Evolutionary conservation across 1,139 yeast genomes (phyloP).

Genomic region (Blastobotrys aristatus): DNA sequence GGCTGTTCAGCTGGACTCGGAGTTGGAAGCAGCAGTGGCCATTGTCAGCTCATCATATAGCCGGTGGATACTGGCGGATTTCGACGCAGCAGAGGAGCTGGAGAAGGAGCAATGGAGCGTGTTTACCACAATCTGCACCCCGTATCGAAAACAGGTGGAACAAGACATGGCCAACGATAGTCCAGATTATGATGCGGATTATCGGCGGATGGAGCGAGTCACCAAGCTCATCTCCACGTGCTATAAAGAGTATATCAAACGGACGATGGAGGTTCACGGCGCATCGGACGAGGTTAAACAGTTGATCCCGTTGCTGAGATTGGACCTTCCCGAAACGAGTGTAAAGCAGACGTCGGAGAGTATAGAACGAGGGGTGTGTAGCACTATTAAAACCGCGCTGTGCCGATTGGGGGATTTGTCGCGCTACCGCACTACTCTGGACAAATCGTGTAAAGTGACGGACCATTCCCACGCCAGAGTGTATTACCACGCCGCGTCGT

Average conservation of each 20-base stretch:
- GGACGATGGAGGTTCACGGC: conserved; percentile 18
- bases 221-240: conserved; percentile 4
- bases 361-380: background rate
- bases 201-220: background rate
- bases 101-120: conserved; percentile 18
- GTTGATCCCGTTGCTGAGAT: conserved; percentile 11
- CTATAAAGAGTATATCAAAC: conserved; percentile 17
- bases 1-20: too few species aligned
- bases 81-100: conserved; percentile 7
- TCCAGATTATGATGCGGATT: background rate
- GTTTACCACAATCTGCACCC: conserved; percentile 12
- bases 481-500: conserved; percentile 23
- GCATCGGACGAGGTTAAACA: conserved; percentile 11
- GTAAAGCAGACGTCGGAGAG: background rate
- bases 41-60: conserved; percentile 1
- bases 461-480: conserved; percentile 18
- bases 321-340: conserved; percentile 10
- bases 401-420: conserved; percentile 25
- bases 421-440: conserved; percentile 17
- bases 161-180: background rate
- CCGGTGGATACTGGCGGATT: conserved; percentile 16
- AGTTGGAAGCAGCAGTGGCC: background rate
- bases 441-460: background rate
- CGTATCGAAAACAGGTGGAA: conserved; percentile 16
- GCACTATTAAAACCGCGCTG: conserved; percentile 9